Conservation (phyloP, 2,329 filamentous ascomycete species). For the Xylariales sp. region DNA sequence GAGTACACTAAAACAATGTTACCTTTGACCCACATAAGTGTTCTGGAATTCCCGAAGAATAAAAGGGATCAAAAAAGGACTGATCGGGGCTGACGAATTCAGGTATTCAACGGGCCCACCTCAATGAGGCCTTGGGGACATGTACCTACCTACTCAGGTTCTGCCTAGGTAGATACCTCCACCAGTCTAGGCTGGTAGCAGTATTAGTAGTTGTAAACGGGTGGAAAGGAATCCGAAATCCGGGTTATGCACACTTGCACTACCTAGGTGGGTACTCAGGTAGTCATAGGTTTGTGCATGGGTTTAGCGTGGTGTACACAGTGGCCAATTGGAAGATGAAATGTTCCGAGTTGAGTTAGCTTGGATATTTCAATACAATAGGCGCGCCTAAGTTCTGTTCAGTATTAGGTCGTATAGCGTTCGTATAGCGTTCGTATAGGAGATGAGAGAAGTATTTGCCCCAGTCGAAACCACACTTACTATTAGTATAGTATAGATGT, state of each 20-base stretch:
- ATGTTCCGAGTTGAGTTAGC: too few relatives aligned
- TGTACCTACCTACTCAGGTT: background rate
- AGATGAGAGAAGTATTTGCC: too few relatives aligned
- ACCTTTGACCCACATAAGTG: background rate
- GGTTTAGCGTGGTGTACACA: background rate
- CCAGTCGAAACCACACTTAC: too few relatives aligned
- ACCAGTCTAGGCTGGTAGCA: too few relatives aligned
- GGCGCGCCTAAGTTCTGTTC: too few relatives aligned
- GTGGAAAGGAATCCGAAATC: constrained; percentile 18
- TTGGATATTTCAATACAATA: too few relatives aligned
- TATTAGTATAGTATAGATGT: too few relatives aligned
- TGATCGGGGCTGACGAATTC: background rate
- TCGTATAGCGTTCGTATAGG: constrained; percentile 3
- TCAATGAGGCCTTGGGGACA: background rate
- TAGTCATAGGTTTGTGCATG: constrained; percentile 9
- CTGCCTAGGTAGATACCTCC: background rate
- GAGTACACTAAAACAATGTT: background rate
- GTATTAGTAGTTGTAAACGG: background rate
- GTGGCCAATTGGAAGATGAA: background rate
- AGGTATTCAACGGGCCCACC: background rate
- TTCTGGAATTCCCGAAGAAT: background rate
- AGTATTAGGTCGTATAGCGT: too few relatives aligned
- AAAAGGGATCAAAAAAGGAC: too few relatives aligned
- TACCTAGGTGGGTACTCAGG: background rate
- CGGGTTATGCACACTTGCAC: constrained; percentile 13